Evolutionary conservation across 2,329 filamentous ascomycete genomes (phyloP), one percentile per base, ranked within the genome.

Genomic region (Penicillium sp.): DNA sequence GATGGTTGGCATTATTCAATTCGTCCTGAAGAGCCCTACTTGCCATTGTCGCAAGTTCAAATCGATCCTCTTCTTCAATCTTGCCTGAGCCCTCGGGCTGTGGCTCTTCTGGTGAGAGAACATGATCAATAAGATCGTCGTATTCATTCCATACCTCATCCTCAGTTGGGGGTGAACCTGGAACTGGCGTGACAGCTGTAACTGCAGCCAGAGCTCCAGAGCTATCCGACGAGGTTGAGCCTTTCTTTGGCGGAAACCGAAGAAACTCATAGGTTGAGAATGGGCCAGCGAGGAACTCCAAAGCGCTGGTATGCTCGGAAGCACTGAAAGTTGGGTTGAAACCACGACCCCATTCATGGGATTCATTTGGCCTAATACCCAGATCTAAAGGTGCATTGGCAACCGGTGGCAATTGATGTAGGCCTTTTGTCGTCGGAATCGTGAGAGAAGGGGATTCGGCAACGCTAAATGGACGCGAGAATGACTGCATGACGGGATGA

Each of bases 71-170:
- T 11, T 54, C 50, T 29, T 65, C 62, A 2, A 51, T 43, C 36
- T 63, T 55, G 4, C 26, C 32, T 1, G 60, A 32, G 5, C 57
- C 54, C 18, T 65, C 57, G 7, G 63, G 53, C 44, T 54, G 64
- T n/a, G 56, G 59, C 35, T 61, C 62, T 34, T 71, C 73, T 7
- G 78, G 75, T 4, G 80, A 81, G 46, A 84, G 80, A 10, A 85
- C 81, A 53, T 90, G 86, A 48, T 89, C 89, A 50, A 97, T 82
- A 11, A 97, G 77, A 64, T 97, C 93, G 61, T 97, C 87, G 67
- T 95, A 97, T 72, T 96, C 93, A 47, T 92, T 87, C 93, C 93
- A 97, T 1, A 96, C 82, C 67, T 97, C 93, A 64, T 97, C 93
- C 61, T 95, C 89, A 1, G 78, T 84, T 4, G 87, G 80, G 0